A percentile compares a stretch with the other conserved stretches of the same genome.
phyloP scores from a whole-genome alignment of 2,329 filamentous ascomycete genomes.

The Fusarium papillatum region DNA sequence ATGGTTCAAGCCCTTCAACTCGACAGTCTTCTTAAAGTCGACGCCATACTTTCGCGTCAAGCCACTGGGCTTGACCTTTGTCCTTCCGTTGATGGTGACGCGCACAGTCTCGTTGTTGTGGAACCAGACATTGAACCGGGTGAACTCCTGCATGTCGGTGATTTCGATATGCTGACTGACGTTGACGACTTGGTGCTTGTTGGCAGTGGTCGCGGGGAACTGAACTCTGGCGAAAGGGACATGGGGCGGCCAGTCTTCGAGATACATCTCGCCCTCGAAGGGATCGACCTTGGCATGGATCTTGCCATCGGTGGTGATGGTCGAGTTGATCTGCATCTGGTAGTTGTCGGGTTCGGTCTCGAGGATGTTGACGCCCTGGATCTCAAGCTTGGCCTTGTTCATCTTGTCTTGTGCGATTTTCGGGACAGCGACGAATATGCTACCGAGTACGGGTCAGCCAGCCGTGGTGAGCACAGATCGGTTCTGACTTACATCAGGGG shows the following conservation, averaged over 20 bases:
- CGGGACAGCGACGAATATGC: constrained; percentile 69
- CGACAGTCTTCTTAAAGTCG: constrained; percentile 69
- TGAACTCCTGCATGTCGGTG: constrained; percentile 61
- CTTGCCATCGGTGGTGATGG: constrained; percentile 64
- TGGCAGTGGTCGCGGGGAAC: constrained; percentile 65
- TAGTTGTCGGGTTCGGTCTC: constrained; percentile 60
- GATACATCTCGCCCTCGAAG: constrained; percentile 68
- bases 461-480: neutral
- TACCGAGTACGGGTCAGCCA: constrained; percentile 44
- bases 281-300: constrained; percentile 64
- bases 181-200: constrained; percentile 65
- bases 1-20: constrained; percentile 64
- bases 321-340: constrained; percentile 68
- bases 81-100: constrained; percentile 66
- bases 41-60: constrained; percentile 63
- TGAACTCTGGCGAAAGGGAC: constrained; percentile 63
- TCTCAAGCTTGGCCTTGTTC: constrained; percentile 64
- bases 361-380: constrained; percentile 65
- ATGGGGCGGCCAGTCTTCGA: constrained; percentile 62
- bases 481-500: constrained; percentile 68
- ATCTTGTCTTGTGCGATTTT: constrained; percentile 70
- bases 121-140: constrained; percentile 68
- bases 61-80: constrained; percentile 63
- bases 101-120: constrained; percentile 63
- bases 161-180: constrained; percentile 64